Evolutionary conservation across 768 basidiomycete genomes (phyloP).

Genomic region (Rhizopogon roseolus): DNA sequence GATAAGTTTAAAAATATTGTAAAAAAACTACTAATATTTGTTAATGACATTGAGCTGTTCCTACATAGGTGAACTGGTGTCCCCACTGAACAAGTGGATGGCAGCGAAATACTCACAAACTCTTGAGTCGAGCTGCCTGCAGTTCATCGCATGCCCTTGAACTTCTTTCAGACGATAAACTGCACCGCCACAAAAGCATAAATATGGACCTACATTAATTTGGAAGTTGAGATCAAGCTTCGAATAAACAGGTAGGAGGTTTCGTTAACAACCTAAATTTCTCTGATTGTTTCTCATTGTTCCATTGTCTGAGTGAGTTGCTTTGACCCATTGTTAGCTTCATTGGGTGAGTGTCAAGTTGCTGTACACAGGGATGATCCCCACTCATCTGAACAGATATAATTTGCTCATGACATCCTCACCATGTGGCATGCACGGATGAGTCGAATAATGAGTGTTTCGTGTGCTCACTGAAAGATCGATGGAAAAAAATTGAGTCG

Average conservation of each 20-base stretch:
- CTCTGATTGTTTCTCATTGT: neutral
- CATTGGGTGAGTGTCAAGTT: neutral
- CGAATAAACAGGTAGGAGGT: no score
- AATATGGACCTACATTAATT: neutral
- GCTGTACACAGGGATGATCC: no score
- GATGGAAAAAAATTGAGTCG: neutral
- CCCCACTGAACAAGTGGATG: no score
- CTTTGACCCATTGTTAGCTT: slow-evolving; percentile 2
- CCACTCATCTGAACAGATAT: neutral
- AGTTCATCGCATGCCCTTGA: no score
- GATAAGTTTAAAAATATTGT: no score
- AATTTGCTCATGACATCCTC: neutral
- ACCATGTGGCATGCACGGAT: neutral
- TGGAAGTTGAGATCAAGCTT: neutral
- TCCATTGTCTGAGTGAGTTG: neutral
- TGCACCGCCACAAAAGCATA: neutral
- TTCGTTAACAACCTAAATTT: no score
- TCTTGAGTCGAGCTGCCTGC: no score
- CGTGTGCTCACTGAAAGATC: neutral
- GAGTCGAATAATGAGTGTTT: slow-evolving; percentile 3
- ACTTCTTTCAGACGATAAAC: no score
- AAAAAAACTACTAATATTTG: no score
- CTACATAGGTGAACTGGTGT: no score
- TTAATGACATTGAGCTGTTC: no score
- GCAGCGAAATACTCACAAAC: no score